Evolutionary conservation across 208 protist genomes (phyloP).

Genomic region (Trypanosoma platydactyli): DNA sequence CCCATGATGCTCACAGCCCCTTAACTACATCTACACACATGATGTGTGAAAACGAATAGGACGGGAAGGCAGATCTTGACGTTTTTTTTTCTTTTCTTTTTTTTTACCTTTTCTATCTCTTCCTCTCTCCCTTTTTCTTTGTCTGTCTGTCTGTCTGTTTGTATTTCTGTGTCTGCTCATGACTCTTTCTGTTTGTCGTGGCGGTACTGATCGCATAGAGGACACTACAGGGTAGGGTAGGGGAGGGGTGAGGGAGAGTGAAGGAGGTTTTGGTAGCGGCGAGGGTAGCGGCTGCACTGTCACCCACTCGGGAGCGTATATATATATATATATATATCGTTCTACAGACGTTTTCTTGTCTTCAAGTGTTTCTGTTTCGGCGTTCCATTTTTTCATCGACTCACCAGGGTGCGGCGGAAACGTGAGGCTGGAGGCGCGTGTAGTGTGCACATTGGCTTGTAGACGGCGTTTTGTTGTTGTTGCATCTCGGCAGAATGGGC

Average conservation of each 20-base stretch:
- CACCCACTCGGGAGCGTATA: background rate
- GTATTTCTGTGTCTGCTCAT: background rate
- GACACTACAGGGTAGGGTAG: background rate
- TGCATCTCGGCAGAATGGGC: slow-evolving; percentile 21
- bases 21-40: too few relatives aligned
- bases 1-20: too few relatives aligned
- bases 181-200: slow-evolving; percentile 2
- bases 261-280: too few relatives aligned
- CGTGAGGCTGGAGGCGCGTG: too few relatives aligned
- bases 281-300: background rate
- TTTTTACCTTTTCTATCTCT: slow-evolving; percentile 16
- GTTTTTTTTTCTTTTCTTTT: background rate
- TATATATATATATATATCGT: background rate
- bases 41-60: too few relatives aligned
- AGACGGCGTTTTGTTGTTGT: background rate
- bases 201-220: slow-evolving; percentile 10
- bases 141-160: slow-evolving; percentile 1
- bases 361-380: background rate
- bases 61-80: background rate
- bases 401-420: too few relatives aligned
- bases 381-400: background rate
- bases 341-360: background rate
- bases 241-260: too few relatives aligned
- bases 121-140: background rate
- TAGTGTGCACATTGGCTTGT: too few relatives aligned